Conservation (phyloP, 352 stramenopile species). For the Phytophthora sp. region DNA sequence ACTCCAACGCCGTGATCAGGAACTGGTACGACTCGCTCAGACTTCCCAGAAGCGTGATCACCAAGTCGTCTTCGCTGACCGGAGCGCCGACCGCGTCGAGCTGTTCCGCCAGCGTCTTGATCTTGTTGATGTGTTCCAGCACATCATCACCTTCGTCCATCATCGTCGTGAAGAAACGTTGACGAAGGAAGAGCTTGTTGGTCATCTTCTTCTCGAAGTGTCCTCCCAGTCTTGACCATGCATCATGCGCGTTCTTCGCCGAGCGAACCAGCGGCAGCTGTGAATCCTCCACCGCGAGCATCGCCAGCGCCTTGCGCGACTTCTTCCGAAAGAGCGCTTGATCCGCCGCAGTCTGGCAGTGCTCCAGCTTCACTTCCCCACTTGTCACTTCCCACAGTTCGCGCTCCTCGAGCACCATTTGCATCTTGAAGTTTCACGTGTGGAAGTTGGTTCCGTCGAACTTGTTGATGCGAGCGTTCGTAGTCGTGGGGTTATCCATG, state of each 20-base stretch:
- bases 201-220: slow-evolving; percentile 37
- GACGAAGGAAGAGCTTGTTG: slow-evolving; percentile 37
- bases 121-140: slow-evolving; percentile 29
- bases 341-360: slow-evolving; percentile 13
- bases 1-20: slow-evolving; percentile 36
- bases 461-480: too few species aligned
- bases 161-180: slow-evolving; percentile 34
- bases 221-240: slow-evolving; percentile 27
- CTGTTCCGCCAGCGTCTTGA: slow-evolving; percentile 30
- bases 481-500: too few species aligned
- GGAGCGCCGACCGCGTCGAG: too few species aligned
- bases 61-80: slow-evolving; percentile 28
- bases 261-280: slow-evolving; percentile 27
- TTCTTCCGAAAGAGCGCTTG: slow-evolving; percentile 24
- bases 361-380: slow-evolving; percentile 32
- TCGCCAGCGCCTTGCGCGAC: slow-evolving; percentile 24
- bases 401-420: slow-evolving; percentile 35
- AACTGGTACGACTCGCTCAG: slow-evolving; percentile 36
- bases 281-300: slow-evolving; percentile 29
- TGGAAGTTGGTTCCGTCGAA: too few species aligned
- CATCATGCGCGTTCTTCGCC: slow-evolving; percentile 16
- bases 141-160: slow-evolving; percentile 35
- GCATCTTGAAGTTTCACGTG: slow-evolving; percentile 41
- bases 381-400: slow-evolving; percentile 38
- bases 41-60: slow-evolving; percentile 28